phyloP scores from a whole-genome alignment of 306 rosid species.

The Corylus americana region DNA sequence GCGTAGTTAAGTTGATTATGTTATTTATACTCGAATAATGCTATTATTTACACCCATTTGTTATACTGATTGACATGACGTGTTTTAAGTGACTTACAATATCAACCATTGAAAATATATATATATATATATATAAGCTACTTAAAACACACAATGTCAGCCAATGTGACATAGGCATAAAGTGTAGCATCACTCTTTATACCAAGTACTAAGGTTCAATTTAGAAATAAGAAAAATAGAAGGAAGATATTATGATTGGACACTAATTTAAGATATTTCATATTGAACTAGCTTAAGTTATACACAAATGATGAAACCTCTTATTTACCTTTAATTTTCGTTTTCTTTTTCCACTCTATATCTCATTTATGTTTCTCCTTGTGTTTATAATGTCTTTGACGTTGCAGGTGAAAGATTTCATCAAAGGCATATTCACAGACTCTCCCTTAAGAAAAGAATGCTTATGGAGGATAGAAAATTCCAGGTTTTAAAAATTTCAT shows the following conservation, averaged over 20 bases:
- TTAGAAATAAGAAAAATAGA: background rate
- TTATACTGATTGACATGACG: no score
- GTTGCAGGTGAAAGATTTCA: constrained; percentile 67
- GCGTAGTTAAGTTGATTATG: background rate
- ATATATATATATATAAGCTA: no score
- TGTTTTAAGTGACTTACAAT: no score
- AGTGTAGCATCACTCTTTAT: background rate
- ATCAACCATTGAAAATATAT: no score
- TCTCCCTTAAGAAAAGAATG: constrained; percentile 81
- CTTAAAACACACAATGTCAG: no score
- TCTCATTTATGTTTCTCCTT: background rate
- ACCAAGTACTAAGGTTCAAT: background rate
- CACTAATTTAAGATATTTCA: background rate
- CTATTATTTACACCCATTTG: no score
- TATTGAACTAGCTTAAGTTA: background rate
- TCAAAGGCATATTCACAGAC: constrained; percentile 85
- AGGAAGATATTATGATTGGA: background rate
- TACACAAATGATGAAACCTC: background rate
- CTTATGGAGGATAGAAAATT: constrained; percentile 67
- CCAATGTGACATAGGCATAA: no score
- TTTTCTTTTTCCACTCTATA: background rate
- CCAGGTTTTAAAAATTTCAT: constrained; percentile 34
- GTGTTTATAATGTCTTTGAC: constrained; percentile 4
- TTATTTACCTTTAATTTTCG: background rate
- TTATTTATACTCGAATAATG: background rate